Conservation (phyloP, 2,329 filamentous ascomycete species). For the Didymella arachidicola region DNA sequence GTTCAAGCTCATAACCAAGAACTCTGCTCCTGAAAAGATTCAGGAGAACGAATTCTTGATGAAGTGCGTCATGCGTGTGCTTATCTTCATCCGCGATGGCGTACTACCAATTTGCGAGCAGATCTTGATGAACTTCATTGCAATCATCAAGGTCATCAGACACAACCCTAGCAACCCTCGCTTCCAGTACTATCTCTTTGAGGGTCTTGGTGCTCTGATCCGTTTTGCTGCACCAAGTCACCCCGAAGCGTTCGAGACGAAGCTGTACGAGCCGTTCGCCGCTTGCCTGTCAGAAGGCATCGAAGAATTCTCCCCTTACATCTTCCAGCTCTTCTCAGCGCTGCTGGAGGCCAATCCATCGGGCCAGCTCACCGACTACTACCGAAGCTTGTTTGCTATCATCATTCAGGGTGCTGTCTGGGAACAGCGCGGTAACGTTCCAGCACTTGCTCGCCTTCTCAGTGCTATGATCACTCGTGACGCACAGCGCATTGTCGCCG, state of each 20-base stretch:
- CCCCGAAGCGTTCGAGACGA: slow-evolving; percentile 77
- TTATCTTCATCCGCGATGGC: slow-evolving; percentile 90
- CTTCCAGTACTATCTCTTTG: slow-evolving; percentile 99
- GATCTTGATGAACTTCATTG: slow-evolving; percentile 83
- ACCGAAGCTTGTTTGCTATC: slow-evolving; percentile 78
- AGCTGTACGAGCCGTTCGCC: slow-evolving; percentile 84
- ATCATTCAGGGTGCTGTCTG: slow-evolving; percentile 84
- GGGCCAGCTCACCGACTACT: slow-evolving; percentile 79
- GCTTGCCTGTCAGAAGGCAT: slow-evolving; percentile 82
- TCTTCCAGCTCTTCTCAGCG: slow-evolving; percentile 93
- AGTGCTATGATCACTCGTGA: slow-evolving; percentile 83
- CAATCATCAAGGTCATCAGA: slow-evolving; percentile 90
- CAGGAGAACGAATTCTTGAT: slow-evolving; percentile 99
- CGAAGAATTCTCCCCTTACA: slow-evolving; percentile 93
- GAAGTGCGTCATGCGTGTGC: slow-evolving; percentile 96
- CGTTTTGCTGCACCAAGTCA: slow-evolving; percentile 74
- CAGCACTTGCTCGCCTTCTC: slow-evolving; percentile 84
- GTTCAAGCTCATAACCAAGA: slow-evolving; percentile 88
- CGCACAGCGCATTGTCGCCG: slow-evolving; percentile 73
- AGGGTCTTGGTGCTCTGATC: slow-evolving; percentile 89
- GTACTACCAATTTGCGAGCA: slow-evolving; percentile 76
- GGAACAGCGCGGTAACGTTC: slow-evolving; percentile 92
- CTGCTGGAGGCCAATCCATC: slow-evolving; percentile 86
- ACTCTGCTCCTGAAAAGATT: slow-evolving; percentile 85
- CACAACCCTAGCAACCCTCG: slow-evolving; percentile 95